Percentiles rank a stretch among this genome's conserved stretches.
These are phyloP conservation scores for Monosporozyma servazzii DNA, from an alignment of 805 yeast species.

Conservation along the genomic window DNA sequence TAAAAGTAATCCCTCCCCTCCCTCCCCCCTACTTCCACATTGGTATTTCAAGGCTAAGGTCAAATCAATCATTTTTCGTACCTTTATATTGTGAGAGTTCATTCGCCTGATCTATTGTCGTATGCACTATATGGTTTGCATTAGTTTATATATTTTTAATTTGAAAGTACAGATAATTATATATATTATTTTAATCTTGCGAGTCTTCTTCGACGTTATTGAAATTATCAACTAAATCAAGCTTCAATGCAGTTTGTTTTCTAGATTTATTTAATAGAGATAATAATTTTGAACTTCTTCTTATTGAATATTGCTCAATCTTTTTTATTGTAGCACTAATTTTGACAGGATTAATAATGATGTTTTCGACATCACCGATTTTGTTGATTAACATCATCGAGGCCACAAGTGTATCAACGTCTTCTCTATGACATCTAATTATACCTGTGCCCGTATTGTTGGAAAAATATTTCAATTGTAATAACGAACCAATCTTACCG, in stretches of 20 bases:
- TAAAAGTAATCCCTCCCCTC: too few species aligned
- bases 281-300: constrained; percentile 26
- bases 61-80: too few species aligned
- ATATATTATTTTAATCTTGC: constrained; percentile 4
- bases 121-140: too few species aligned
- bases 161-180: too few species aligned
- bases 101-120: too few species aligned
- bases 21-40: too few species aligned
- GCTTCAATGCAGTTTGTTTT: not conserved
- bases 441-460: constrained; percentile 78
- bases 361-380: constrained; percentile 38
- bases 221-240: constrained; percentile 9
- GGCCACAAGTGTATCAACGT: constrained; percentile 51
- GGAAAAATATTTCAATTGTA: constrained; percentile 71
- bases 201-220: constrained; percentile 12
- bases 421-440: constrained; percentile 61
- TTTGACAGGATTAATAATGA: constrained; percentile 53
- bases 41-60: too few species aligned
- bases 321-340: constrained; percentile 84
- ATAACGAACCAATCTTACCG: constrained; percentile 50
- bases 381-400: constrained; percentile 51
- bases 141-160: too few species aligned
- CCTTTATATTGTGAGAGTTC: too few species aligned
- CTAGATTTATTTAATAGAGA: constrained; percentile 9
- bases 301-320: constrained; percentile 63